Base-by-base conservation (phyloP, 2,329 filamentous ascomycete species). In the Ophiostoma australiae region DNA sequence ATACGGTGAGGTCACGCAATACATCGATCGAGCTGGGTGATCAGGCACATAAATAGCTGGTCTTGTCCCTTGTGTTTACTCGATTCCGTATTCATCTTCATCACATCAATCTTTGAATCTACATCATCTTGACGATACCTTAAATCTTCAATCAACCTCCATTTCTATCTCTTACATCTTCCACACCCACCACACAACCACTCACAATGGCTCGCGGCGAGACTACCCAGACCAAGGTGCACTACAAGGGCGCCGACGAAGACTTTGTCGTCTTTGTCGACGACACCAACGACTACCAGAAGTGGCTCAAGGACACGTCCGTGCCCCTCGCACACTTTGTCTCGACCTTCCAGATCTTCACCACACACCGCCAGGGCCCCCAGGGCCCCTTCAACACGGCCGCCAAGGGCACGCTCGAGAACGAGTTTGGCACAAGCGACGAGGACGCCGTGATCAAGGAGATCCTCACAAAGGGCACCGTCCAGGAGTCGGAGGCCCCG, bases 311-410 rank as follows among this genome's bases (percentile, higher is more conserved):
- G 4, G 94, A 98, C 84, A 89, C 87, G 78, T 89, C 86, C 39
- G 83, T 95, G 39, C 91, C 95, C 52, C 83, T 98, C 67, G 86
- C 91, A 1, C 89, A 97, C 77, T 94, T 99, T 71, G 86, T 98
- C 71, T 92, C 90, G 72, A 86, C 91, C 8, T 98, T 92, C 85
- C 92, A 97, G 85, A 85, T 99, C 78, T 97, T 97, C 78, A 84
- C 91, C 63, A 97, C 93, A 48, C 91, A 96, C 84, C 91, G 90
- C 80, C 93, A 97, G 80, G 94, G 94, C 75, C 88, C 87, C 65
- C 93, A 97, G 80, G 94, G 94, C 71, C 86, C 89, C 72, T 83
- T 91, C 63, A 91, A 97, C 78, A 82, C 83, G 11, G 93, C 94
- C 10, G 91, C 92, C 76, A 91, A 96, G 75, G 81, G 84, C 63